phyloP scores from a whole-genome alignment of 345 rosid genomes.

The Gossypium stocksii region DNA sequence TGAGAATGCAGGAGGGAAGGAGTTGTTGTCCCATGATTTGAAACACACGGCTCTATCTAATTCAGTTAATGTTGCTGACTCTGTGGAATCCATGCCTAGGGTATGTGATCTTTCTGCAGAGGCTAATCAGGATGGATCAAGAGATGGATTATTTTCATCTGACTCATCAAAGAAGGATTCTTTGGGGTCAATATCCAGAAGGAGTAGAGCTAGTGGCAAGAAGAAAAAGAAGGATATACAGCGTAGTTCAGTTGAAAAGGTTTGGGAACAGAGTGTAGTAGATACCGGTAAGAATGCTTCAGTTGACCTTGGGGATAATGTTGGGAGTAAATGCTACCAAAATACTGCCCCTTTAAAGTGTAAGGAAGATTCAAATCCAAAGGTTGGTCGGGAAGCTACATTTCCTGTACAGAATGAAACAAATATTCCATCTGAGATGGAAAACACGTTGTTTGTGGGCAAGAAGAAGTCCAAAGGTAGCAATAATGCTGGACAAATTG shows the following conservation, averaged over 20 bases:
- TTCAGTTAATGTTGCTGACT: constrained; percentile 16
- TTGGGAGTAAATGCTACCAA: constrained; percentile 15
- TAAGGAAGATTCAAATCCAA: constrained; percentile 22
- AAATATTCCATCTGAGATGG: constrained; percentile 23
- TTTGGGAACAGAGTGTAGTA: constrained; percentile 12
- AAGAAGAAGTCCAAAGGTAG: constrained; percentile 38
- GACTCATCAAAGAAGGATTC: constrained; percentile 25
- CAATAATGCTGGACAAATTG: constrained; percentile 20
- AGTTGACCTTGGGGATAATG: constrained; percentile 17
- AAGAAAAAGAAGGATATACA: constrained; percentile 24
- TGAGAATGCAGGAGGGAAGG: constrained; percentile 23
- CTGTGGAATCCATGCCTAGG: constrained; percentile 17
- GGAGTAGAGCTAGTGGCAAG: constrained; percentile 21
- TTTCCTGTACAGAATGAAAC: constrained; percentile 18
- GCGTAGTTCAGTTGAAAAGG: constrained; percentile 22
- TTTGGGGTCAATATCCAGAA: constrained; percentile 25
- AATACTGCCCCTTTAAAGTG: constrained; percentile 21
- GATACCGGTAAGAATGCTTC: constrained; percentile 2
- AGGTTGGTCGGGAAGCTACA: constrained; percentile 20
- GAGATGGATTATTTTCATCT: constrained; percentile 15
- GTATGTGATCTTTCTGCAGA: constrained; percentile 23
- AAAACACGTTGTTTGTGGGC: constrained; percentile 22
- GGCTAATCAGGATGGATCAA: constrained; percentile 21
- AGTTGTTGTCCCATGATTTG: constrained; percentile 7
- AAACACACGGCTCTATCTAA: constrained; percentile 17